Percentiles rank a stretch among this genome's conserved stretches.
Conservation (phyloP, 805 yeast species). For the Saturnispora halmiae region DNA sequence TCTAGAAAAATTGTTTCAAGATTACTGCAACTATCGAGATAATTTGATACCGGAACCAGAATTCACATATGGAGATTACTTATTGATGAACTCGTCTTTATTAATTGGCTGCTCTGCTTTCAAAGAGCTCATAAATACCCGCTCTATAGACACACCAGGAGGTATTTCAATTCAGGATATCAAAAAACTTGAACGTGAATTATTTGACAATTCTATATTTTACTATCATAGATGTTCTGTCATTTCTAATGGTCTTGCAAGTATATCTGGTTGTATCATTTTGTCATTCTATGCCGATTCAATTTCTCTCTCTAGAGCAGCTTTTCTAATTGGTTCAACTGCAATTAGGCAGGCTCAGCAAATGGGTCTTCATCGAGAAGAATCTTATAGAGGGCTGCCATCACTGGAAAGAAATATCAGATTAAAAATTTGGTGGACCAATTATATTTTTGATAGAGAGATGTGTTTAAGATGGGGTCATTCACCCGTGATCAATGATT, state of each 20-base stretch:
- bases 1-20: constrained; percentile 9
- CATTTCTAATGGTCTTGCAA: constrained; percentile 41
- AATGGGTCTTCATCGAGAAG: constrained; percentile 47
- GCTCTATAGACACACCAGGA: not conserved
- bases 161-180: constrained; percentile 16
- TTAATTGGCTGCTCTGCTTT: constrained; percentile 16
- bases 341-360: constrained; percentile 48
- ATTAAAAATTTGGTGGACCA: constrained; percentile 40
- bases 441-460: constrained; percentile 40
- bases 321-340: constrained; percentile 34
- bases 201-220: constrained; percentile 35
- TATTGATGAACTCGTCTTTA: constrained; percentile 26
- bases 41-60: constrained; percentile 19
- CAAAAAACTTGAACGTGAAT: constrained; percentile 23
- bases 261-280: constrained; percentile 45
- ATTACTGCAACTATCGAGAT: constrained; percentile 22
- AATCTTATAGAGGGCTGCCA: constrained; percentile 31
- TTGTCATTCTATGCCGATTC: constrained; percentile 34
- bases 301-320: constrained; percentile 30
- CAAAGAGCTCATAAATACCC: constrained; percentile 7
- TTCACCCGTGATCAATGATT: constrained; percentile 37
- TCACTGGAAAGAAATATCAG: constrained; percentile 31
- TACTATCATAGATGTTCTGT: constrained; percentile 45
- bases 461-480: constrained; percentile 38
- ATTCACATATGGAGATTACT: constrained; percentile 26